Evolutionary conservation across 257 asterid genomes (phyloP), one percentile per base, ranked within the genome.

Genomic region (Sherardia arvensis): DNA sequence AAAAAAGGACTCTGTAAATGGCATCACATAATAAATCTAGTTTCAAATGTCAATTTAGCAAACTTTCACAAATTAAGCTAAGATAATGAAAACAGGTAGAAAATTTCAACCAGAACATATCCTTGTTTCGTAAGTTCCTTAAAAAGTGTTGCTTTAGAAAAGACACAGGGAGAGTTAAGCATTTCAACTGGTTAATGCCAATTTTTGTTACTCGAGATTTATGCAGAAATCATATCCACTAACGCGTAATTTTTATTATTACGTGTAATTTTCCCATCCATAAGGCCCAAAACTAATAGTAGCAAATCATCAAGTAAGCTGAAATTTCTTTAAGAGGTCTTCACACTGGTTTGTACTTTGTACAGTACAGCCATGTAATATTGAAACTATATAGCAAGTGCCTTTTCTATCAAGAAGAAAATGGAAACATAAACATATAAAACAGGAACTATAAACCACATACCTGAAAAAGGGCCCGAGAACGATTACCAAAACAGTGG

Each of bases 381-480:
- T 17, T 15, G 51, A 17, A 43, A 15, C 51, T 43, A 43, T 14
- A 43, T 43, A 43, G 17, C n/a, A 15, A 43, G 17, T 43, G 51
- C 51, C 17, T 38, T 10, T 38, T 38, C 47, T 38, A 38, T 38
- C 47, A 2, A 38, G 47, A 43, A 15, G 20, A 43, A 43, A 43
- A 43, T 15, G 51, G 51, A 15, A 14, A 17, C n/a, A n/a, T 43
- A 38, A 9, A 38, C 18, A 10, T 1, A 38, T 12, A 40, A 6
- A 43, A 43, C 51, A 43, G 8, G 20, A 43, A 17, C 20, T 43
- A 43, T 43, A 43, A 43, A 43, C 48, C 25, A 47, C 30, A 36
- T 80, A 93, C 99, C 99, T 93, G 97, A 70, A 71, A 30, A 67
- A 90, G 85, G 71, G 92, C 75, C 68, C 59, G 73, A 53, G 83